These are phyloP conservation scores for Basipetospora chlamydospora DNA, from an alignment of 2,329 filamentous ascomycete species.

Conservation along the genomic window DNA sequence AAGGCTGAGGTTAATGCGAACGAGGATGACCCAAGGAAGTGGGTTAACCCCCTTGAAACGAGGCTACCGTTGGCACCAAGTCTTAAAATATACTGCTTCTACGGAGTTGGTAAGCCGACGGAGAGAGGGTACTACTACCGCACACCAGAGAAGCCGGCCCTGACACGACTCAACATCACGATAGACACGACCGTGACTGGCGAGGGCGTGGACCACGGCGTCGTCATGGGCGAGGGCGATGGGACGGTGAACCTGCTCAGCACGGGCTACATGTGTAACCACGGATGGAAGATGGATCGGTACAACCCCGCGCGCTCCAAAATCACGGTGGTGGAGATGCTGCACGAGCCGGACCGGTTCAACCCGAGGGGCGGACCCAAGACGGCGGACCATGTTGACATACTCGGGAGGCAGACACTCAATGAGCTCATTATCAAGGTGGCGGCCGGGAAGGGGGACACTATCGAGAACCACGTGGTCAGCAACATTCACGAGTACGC, in stretches of 20 bases:
- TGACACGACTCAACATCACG: conserved; percentile 58
- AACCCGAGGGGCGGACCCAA: conserved; percentile 60
- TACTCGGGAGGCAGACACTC: conserved; percentile 71
- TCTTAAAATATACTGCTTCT: conserved; percentile 95
- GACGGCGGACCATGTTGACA: conserved; percentile 88
- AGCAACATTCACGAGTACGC: conserved; percentile 76
- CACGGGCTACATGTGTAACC: conserved; percentile 91
- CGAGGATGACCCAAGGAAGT: conserved; percentile 63
- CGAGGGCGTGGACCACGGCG: conserved; percentile 62
- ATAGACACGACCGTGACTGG: conserved; percentile 52
- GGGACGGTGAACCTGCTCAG: conserved; percentile 91
- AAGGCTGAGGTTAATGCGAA: conserved; percentile 67
- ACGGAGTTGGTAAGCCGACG: conserved; percentile 85
- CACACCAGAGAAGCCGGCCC: conserved; percentile 43
- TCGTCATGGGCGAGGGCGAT: conserved; percentile 92
- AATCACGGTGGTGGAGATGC: conserved; percentile 87
- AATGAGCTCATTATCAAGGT: conserved; percentile 84
- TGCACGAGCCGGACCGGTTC: conserved; percentile 86
- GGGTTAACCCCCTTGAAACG: conserved; percentile 89
- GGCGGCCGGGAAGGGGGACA: conserved; percentile 69
- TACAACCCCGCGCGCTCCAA: conserved; percentile 80
- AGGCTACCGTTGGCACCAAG: conserved; percentile 74
- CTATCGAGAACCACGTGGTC: conserved; percentile 61
- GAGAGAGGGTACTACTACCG: conserved; percentile 90
- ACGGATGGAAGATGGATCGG: conserved; percentile 82